These are phyloP conservation scores for Zopfia rhizophila DNA, from an alignment of 2,329 filamentous ascomycete species.

Conservation along the genomic window DNA sequence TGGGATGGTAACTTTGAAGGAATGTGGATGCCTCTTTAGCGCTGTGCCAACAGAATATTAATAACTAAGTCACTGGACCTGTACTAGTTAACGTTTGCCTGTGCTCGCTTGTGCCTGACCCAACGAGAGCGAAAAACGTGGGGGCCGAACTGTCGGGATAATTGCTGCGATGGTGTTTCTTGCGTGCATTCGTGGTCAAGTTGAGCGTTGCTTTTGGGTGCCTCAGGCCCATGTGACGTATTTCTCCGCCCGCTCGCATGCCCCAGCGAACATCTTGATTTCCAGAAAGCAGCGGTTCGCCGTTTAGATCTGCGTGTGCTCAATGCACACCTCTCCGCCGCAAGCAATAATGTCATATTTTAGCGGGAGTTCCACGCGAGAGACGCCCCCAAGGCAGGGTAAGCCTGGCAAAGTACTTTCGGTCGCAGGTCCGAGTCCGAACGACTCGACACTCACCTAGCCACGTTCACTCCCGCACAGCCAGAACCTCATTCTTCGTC, in stretches of 20 bases:
- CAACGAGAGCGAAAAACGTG: slow-evolving; percentile 9
- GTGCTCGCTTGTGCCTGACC: slow-evolving; percentile 15
- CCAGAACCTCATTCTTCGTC: too few relatives aligned
- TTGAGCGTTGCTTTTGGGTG: slow-evolving; percentile 3
- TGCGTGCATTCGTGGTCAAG: background rate
- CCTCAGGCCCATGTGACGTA: slow-evolving; percentile 7
- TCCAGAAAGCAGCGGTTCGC: background rate
- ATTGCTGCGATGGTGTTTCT: slow-evolving; percentile 2
- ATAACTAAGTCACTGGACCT: too few relatives aligned
- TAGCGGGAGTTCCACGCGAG: too few relatives aligned
- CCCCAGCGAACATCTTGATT: background rate
- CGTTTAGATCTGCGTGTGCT: slow-evolving; percentile 1
- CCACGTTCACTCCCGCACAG: too few relatives aligned
- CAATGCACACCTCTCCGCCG: slow-evolving; percentile 7
- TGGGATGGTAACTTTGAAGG: background rate
- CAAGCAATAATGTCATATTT: slow-evolving; percentile 1
- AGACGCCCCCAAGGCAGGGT: too few relatives aligned
- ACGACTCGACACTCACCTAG: too few relatives aligned
- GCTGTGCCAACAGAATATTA: too few relatives aligned
- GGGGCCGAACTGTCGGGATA: slow-evolving; percentile 9
- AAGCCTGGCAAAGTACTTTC: too few relatives aligned
- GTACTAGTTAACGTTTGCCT: background rate
- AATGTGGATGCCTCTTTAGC: slow-evolving; percentile 4
- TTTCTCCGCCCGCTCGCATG: background rate
- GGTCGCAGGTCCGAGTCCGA: too few relatives aligned